Evolutionary conservation across 495 filamentous ascomycete species (phyloP).

Genomic region (Penicillium arizonense): DNA sequence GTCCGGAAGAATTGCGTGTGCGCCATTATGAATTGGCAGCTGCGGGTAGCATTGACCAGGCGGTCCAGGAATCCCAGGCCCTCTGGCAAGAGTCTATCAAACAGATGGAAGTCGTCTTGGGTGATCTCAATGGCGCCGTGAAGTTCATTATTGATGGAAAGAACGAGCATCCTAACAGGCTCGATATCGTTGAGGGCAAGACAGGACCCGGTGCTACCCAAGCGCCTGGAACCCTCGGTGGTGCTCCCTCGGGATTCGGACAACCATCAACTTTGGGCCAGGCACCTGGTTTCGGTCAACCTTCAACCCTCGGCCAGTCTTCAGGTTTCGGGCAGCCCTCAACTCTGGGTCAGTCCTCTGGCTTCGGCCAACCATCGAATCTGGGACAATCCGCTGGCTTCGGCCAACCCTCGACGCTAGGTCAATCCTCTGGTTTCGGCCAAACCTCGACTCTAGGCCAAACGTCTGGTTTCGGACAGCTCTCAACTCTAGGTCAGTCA

Average conservation of each 20-base stretch:
- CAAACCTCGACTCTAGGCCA: slow-evolving; percentile 20
- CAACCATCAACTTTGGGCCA: slow-evolving; percentile 16
- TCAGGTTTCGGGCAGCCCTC: slow-evolving; percentile 35
- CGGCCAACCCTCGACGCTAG: slow-evolving; percentile 19
- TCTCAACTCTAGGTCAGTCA: slow-evolving; percentile 36
- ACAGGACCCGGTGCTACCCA: slow-evolving; percentile 22
- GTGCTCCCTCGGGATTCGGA: slow-evolving; percentile 21
- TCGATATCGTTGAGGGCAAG: slow-evolving; percentile 62
- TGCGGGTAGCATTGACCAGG: slow-evolving; percentile 60
- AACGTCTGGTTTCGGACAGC: slow-evolving; percentile 8
- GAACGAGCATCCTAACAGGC: slow-evolving; percentile 77
- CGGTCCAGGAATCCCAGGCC: slow-evolving; percentile 62
- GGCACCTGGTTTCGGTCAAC: slow-evolving; percentile 26
- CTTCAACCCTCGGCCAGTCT: slow-evolving; percentile 27
- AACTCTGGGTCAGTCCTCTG: slow-evolving; percentile 15
- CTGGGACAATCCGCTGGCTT: slow-evolving; percentile 34
- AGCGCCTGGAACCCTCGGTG: slow-evolving; percentile 14
- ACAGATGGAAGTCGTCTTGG: slow-evolving; percentile 66
- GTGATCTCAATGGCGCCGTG: slow-evolving; percentile 68
- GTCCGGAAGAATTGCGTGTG: slow-evolving; percentile 77
- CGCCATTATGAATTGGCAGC: slow-evolving; percentile 60
- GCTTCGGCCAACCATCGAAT: slow-evolving; percentile 35
- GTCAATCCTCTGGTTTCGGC: neutral
- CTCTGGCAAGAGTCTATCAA: slow-evolving; percentile 59
- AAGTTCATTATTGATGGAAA: slow-evolving; percentile 65